Conservation (phyloP, 2,329 filamentous ascomycete species). For the Monosporascus sp. region DNA sequence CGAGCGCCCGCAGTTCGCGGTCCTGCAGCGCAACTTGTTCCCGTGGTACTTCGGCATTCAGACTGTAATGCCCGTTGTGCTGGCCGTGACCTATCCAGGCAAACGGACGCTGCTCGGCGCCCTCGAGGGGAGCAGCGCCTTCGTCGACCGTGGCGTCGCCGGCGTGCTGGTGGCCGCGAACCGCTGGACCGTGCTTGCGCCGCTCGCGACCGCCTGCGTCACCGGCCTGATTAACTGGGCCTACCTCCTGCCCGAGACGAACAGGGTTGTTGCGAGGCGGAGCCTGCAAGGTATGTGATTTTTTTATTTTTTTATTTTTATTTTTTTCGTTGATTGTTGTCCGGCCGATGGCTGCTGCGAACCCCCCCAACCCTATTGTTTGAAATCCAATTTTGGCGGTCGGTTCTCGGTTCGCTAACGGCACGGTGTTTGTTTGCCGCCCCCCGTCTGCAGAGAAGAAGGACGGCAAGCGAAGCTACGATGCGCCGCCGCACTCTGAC, state of each 20-base stretch:
- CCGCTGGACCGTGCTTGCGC: conserved; percentile 58
- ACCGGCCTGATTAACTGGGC: conserved; percentile 65
- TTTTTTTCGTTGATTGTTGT: background rate
- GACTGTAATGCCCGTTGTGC: conserved; percentile 62
- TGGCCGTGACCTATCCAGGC: conserved; percentile 79
- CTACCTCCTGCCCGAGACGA: conserved; percentile 70
- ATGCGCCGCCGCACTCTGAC: conserved; percentile 70
- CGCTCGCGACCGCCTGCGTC: conserved; percentile 64
- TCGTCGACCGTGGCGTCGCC: conserved; percentile 38
- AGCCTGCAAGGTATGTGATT: conserved; percentile 65
- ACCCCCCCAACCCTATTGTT: background rate
- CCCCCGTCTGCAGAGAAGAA: conserved; percentile 56
- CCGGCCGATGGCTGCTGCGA: background rate
- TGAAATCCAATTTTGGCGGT: too few species aligned
- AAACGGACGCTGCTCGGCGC: conserved; percentile 28
- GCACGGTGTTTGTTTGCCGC: background rate
- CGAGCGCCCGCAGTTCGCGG: conserved; percentile 72
- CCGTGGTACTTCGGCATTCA: conserved; percentile 87
- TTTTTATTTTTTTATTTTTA: background rate
- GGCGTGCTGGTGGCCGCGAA: conserved; percentile 57
- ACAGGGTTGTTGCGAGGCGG: conserved; percentile 66
- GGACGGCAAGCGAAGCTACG: conserved; percentile 84
- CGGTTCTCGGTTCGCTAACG: conserved; percentile 9
- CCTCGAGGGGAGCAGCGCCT: conserved; percentile 15
- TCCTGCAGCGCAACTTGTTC: conserved; percentile 75